phyloP scores from a whole-genome alignment of 805 yeast genomes.

The Starmerella asiatica region DNA sequence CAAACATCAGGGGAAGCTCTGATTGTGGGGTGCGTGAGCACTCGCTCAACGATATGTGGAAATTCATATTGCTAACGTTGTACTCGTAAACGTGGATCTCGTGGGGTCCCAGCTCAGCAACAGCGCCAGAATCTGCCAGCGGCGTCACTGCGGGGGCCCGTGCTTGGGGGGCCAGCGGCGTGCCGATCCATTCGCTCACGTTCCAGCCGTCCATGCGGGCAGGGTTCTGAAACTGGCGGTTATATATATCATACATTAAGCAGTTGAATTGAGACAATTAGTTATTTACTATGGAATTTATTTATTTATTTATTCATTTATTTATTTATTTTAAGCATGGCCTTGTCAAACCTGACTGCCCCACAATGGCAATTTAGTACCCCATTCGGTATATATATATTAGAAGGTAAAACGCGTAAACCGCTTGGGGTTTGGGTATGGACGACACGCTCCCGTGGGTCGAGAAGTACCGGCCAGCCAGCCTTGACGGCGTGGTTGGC shows the following conservation, averaged over 20 bases:
- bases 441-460: slow-evolving; percentile 39
- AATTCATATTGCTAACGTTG: slow-evolving; percentile 8
- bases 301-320: too few relatives aligned
- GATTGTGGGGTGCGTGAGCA: slow-evolving; percentile 10
- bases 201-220: neutral
- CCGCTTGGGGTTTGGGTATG: neutral
- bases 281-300: too few relatives aligned
- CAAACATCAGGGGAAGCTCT: slow-evolving; percentile 2
- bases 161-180: neutral
- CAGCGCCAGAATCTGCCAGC: slow-evolving; percentile 15
- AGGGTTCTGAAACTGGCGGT: too few relatives aligned
- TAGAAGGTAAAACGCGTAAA: neutral
- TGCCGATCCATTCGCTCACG: too few relatives aligned
- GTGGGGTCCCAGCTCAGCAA: slow-evolving; percentile 27
- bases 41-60: slow-evolving; percentile 10
- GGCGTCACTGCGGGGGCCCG: slow-evolving; percentile 3
- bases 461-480: slow-evolving; percentile 83
- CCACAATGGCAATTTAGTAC: too few relatives aligned
- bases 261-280: too few relatives aligned
- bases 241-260: too few relatives aligned
- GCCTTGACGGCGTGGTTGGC: slow-evolving; percentile 79
- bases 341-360: too few relatives aligned
- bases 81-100: slow-evolving; percentile 21
- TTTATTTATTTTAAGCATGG: too few relatives aligned
- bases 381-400: too few relatives aligned